These are phyloP conservation scores for Populus deltoides DNA, from an alignment of 345 rosid species.

Conservation along the genomic window DNA sequence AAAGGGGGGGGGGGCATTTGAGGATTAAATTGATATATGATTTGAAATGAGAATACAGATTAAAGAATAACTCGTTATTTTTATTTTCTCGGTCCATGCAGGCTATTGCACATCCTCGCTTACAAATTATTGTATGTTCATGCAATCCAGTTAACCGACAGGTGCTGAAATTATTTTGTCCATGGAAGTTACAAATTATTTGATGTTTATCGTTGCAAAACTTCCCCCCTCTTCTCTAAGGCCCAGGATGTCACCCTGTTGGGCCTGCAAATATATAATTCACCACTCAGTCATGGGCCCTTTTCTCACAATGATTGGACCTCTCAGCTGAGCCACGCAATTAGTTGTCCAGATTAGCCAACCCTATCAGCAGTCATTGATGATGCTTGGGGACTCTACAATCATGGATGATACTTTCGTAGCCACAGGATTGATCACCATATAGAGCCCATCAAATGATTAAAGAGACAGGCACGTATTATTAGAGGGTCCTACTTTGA, in stretches of 20 bases:
- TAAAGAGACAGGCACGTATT: neutral
- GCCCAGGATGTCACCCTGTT: neutral
- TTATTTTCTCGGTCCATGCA: no score
- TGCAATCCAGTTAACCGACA: neutral
- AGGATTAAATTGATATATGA: no score
- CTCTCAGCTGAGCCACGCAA: neutral
- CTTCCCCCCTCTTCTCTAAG: neutral
- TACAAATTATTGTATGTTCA: no score
- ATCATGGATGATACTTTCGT: neutral
- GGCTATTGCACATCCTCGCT: no score
- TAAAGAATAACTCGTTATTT: no score
- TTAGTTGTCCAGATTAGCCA: neutral
- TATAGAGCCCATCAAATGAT: neutral
- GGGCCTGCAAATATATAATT: neutral
- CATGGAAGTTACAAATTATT: neutral
- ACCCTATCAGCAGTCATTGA: neutral
- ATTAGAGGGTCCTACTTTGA: neutral
- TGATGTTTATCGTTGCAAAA: neutral
- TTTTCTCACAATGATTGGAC: neutral
- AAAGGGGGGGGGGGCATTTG: no score
- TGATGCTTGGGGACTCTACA: neutral
- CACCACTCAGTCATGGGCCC: neutral
- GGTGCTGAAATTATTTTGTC: neutral
- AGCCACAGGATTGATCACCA: neutral
- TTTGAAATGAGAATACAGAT: no score